Conservation (phyloP, 345 rosid genomes). For the Conringia planisiliqua region DNA sequence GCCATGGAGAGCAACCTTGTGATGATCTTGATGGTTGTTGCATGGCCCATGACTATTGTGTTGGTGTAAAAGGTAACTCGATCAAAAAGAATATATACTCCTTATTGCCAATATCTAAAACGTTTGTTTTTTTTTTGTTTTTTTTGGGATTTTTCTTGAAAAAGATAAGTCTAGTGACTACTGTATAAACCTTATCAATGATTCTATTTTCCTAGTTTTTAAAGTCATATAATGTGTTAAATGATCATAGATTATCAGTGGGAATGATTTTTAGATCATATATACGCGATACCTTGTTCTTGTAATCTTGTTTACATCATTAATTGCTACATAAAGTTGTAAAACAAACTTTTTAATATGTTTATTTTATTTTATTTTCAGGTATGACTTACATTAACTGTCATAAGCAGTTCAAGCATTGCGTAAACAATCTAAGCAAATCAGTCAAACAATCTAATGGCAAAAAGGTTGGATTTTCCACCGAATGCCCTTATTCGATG, state of each 20-base stretch:
- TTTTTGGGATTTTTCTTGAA: no score
- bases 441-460: slow-evolving; percentile 12
- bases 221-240: neutral
- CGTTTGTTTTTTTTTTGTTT: no score
- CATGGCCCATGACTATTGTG: slow-evolving; percentile 81
- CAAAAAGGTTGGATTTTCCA: slow-evolving; percentile 65
- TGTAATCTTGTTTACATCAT: no score
- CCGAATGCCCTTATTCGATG: slow-evolving; percentile 55
- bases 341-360: no score
- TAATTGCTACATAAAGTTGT: neutral
- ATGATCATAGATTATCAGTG: no score
- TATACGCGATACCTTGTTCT: neutral
- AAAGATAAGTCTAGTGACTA: neutral
- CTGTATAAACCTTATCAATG: neutral
- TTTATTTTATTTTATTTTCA: slow-evolving; percentile 14
- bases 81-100: neutral
- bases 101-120: neutral
- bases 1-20: slow-evolving; percentile 85
- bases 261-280: no score
- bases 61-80: slow-evolving; percentile 55
- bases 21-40: slow-evolving; percentile 90
- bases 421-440: slow-evolving; percentile 60
- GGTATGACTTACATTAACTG: slow-evolving; percentile 61
- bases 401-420: slow-evolving; percentile 70
- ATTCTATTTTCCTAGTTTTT: neutral